Evolutionary conservation across 2,329 filamentous ascomycete genomes (phyloP).

Genomic region (Xylariaceae sp.): DNA sequence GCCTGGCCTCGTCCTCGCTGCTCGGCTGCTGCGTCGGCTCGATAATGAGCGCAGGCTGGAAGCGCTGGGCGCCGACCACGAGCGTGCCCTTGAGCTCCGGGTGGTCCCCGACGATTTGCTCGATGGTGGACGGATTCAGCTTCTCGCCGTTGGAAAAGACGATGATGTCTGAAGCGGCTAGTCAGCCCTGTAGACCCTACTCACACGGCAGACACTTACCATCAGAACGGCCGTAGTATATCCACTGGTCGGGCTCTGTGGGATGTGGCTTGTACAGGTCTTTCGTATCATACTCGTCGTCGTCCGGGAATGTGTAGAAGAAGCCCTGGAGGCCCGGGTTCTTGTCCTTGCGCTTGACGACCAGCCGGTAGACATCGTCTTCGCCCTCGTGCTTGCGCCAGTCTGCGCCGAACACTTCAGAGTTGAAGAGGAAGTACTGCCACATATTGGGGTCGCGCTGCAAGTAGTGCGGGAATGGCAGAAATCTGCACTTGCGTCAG

Average conservation of each 20-base stretch:
- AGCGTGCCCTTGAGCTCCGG: slow-evolving; percentile 32
- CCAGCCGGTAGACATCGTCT: slow-evolving; percentile 29
- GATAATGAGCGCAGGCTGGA: slow-evolving; percentile 40
- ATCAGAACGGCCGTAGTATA: slow-evolving; percentile 31
- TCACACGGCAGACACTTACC: slow-evolving; percentile 12
- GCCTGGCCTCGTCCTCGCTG: slow-evolving; percentile 17
- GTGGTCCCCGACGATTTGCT: slow-evolving; percentile 31
- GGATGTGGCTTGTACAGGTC: slow-evolving; percentile 37
- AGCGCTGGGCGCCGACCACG: slow-evolving; percentile 36
- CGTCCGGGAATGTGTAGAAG: slow-evolving; percentile 23
- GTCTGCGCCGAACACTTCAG: slow-evolving; percentile 32
- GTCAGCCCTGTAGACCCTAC: neutral
- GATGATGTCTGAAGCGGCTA: slow-evolving; percentile 28
- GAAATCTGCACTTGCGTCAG: slow-evolving; percentile 22
- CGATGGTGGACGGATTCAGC: slow-evolving; percentile 39
- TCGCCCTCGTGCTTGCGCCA: slow-evolving; percentile 28
- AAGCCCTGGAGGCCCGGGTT: slow-evolving; percentile 25
- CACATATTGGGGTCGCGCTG: slow-evolving; percentile 28
- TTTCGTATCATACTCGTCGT: slow-evolving; percentile 33
- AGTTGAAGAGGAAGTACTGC: slow-evolving; percentile 36
- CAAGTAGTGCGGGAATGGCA: slow-evolving; percentile 27
- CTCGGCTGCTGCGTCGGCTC: slow-evolving; percentile 31
- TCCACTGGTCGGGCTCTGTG: slow-evolving; percentile 29
- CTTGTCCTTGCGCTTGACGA: slow-evolving; percentile 29
- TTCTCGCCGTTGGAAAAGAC: slow-evolving; percentile 45